Evolutionary conservation across 441 rosid genomes (phyloP), one percentile per base, ranked within the genome.

Genomic region (Omphalea diandra): DNA sequence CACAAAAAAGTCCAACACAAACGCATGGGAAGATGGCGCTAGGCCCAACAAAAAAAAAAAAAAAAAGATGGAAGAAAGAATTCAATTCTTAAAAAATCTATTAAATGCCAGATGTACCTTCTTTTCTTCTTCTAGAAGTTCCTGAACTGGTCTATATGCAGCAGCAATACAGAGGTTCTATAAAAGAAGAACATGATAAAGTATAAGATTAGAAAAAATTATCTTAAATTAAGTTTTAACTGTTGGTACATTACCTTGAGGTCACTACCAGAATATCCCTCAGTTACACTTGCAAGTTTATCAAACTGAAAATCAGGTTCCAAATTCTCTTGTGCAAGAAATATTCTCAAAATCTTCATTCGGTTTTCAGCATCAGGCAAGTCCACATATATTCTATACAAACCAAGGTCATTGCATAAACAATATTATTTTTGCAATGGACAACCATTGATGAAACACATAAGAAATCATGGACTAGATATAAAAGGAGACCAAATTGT

Each of bases 251-350:
- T 68, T 82, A 94, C 99, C 99, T 94, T 94, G 73, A 94, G 79
- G 83, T 94, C 99, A 73, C 99, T 94, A 60, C 98, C 98, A 35
- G 98, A 92, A 79, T 92, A 94, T 38, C 99, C 99, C 68, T 90
- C 98, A 4, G 98, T 90, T 53, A 75, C 90, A 77, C 79, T 82
- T 53, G 97, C 97, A 63, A 94, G 97, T 78, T 86, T 78, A 43
- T 87, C 81, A 20, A 81, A 81, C 52, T 82, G 75, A 76, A 94
- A 94, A 77, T 68, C 77, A 18, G 86, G 31, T 72, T 81, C 88
- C 46, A 94, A 58, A 77, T 76, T 90, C 77, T 94, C 99, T 27
- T 76, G 83, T 59, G 77, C 76, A 56, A 94, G 94, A 77, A 89
- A 82, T 78, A 94, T 87, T 69, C 70, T 82, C 76, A 94, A 77